phyloP scores from a whole-genome alignment of 306 rosid genomes.

The Albizia julibrissin region DNA sequence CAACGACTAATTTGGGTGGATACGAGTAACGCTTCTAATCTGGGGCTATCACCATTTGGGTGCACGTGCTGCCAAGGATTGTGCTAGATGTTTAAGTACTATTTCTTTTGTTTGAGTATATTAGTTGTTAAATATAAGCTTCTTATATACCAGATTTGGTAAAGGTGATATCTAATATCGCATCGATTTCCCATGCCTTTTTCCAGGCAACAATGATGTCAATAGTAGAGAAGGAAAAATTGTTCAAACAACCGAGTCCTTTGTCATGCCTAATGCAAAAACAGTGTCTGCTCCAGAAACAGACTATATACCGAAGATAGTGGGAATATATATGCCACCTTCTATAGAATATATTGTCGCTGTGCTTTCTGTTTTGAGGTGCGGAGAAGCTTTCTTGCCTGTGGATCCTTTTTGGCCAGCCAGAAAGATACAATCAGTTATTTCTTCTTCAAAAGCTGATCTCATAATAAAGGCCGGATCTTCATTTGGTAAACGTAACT shows the following conservation, averaged over 20 bases:
- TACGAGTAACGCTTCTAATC: neutral
- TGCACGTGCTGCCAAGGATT: neutral
- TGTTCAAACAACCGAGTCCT: conserved; percentile 27
- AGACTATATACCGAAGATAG: conserved; percentile 55
- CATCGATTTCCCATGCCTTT: conserved; percentile 8
- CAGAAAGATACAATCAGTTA: conserved; percentile 53
- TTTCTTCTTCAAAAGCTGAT: conserved; percentile 56
- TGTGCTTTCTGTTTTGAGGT: conserved; percentile 72
- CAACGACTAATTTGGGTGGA: neutral
- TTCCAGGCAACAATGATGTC: conserved; percentile 35
- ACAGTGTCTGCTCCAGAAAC: conserved; percentile 26
- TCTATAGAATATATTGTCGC: conserved; percentile 75
- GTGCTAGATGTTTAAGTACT: neutral
- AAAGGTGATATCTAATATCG: conserved; percentile 12
- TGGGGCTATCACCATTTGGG: neutral
- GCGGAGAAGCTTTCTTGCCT: conserved; percentile 85
- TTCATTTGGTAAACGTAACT: conserved; percentile 47
- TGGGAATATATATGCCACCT: conserved; percentile 79
- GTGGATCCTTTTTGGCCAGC: conserved; percentile 86
- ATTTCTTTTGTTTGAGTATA: neutral
- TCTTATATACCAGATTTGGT: conserved; percentile 17
- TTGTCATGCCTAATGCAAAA: conserved; percentile 19
- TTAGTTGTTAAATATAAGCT: neutral
- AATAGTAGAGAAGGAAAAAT: conserved; percentile 1
- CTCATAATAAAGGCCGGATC: conserved; percentile 56